Conservation (phyloP, 75 land plant species). For the Pseudotsuga menziesii region DNA sequence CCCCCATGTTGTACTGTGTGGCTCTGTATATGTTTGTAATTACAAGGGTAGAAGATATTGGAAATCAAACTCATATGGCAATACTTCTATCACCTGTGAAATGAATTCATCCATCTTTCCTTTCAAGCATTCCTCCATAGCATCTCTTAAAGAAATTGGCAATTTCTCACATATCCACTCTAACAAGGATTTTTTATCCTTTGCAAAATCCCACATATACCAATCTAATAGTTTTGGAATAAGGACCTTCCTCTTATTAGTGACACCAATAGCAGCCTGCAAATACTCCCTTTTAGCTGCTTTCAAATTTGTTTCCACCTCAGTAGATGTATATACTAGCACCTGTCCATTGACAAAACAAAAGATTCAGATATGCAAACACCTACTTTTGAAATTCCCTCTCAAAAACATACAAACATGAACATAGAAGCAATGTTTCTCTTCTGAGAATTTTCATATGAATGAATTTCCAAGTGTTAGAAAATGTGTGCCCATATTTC, state of each 20-base stretch:
- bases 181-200: slow-evolving; percentile 76
- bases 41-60: slow-evolving; percentile 55
- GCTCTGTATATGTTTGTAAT: neutral
- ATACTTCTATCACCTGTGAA: slow-evolving; percentile 39
- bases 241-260: slow-evolving; percentile 38
- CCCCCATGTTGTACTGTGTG: neutral
- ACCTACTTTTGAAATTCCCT: neutral
- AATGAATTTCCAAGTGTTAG: too few species aligned
- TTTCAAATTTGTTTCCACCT: slow-evolving; percentile 69
- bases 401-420: neutral
- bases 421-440: too few species aligned
- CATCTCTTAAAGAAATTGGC: slow-evolving; percentile 48
- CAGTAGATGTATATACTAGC: slow-evolving; percentile 66
- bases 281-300: slow-evolving; percentile 77
- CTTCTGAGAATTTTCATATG: too few species aligned
- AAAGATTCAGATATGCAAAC: neutral
- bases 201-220: slow-evolving; percentile 93
- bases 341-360: slow-evolving; percentile 36
- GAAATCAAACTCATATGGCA: slow-evolving; percentile 88
- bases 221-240: slow-evolving; percentile 91
- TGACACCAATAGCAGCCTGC: slow-evolving; percentile 78
- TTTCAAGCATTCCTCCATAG: slow-evolving; percentile 60
- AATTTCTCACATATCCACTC: slow-evolving; percentile 88
- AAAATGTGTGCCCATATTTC: too few species aligned
- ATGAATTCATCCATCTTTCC: slow-evolving; percentile 25